Evolutionary conservation across 2,329 filamentous ascomycete genomes (phyloP).

Genomic region (Diaporthe longicolla): DNA sequence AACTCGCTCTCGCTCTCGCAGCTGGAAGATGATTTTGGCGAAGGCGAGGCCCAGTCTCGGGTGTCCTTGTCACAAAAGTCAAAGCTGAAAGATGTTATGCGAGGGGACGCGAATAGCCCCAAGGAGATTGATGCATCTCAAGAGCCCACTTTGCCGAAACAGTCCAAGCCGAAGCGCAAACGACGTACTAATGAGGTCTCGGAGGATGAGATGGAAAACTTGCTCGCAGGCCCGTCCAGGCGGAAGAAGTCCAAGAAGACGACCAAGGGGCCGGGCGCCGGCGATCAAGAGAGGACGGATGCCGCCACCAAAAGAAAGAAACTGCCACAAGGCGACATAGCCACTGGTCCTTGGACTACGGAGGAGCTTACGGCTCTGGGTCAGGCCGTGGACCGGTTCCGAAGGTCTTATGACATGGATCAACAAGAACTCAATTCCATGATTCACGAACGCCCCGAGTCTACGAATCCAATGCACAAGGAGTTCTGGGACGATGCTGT

Average conservation of each 20-base stretch:
- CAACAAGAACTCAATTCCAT: conserved; percentile 62
- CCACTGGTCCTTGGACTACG: conserved; percentile 58
- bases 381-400: conserved; percentile 60
- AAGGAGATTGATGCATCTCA: conserved; percentile 4
- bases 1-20: conserved; percentile 37
- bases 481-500: conserved; percentile 67
- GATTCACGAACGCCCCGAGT: conserved; percentile 44
- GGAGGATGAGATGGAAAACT: conserved; percentile 38
- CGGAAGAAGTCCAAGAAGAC: conserved; percentile 29
- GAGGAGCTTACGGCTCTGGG: conserved; percentile 59
- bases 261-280: neutral
- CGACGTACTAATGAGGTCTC: conserved; percentile 22
- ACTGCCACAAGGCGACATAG: neutral
- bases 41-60: conserved; percentile 30
- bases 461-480: conserved; percentile 48
- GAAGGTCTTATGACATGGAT: conserved; percentile 58
- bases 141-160: conserved; percentile 2
- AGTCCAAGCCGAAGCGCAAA: conserved; percentile 31
- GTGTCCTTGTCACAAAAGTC: conserved; percentile 32
- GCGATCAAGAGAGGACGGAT: neutral
- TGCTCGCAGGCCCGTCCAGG: conserved; percentile 36
- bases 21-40: conserved; percentile 34
- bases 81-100: conserved; percentile 25
- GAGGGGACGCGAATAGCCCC: conserved; percentile 18
- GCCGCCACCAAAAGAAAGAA: neutral